A percentile compares a stretch with the other conserved stretches of the same genome.
These are phyloP conservation scores for Heterotrichella gracilis DNA, from an alignment of 352 stramenopile species.

Conservation along the genomic window DNA sequence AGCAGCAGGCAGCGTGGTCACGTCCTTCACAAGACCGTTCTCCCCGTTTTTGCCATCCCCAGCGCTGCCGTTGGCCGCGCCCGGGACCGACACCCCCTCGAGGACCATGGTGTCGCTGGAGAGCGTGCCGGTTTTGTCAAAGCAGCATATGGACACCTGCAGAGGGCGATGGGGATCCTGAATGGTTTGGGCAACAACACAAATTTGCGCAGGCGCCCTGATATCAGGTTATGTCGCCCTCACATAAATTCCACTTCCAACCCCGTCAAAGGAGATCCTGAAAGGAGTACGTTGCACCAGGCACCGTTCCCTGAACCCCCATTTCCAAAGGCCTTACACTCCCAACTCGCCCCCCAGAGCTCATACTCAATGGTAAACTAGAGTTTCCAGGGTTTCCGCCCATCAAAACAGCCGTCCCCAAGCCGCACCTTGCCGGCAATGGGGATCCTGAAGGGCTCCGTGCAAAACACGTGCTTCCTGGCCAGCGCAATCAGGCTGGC, in stretches of 20 bases:
- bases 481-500: constrained; percentile 61
- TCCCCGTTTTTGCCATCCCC: no score
- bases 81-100: constrained; percentile 38
- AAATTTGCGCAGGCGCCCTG: no score
- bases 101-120: constrained; percentile 74
- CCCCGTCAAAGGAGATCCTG: no score
- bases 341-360: no score
- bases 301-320: not conserved
- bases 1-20: no score
- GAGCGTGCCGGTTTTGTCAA: constrained; percentile 93
- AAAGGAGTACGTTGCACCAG: no score
- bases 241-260: no score
- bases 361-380: no score
- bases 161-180: not conserved
- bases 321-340: not conserved
- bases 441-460: constrained; percentile 84
- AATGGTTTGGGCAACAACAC: not conserved
- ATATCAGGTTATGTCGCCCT: no score
- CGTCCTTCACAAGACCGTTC: no score
- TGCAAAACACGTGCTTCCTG: constrained; percentile 76
- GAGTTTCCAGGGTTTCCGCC: no score
- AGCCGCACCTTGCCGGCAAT: constrained; percentile 69
- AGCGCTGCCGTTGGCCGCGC: constrained; percentile 16
- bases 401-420: no score
- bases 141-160: constrained; percentile 74